Base-by-base conservation (phyloP, 345 rosid species). In the Citrus mangshanensis region DNA sequence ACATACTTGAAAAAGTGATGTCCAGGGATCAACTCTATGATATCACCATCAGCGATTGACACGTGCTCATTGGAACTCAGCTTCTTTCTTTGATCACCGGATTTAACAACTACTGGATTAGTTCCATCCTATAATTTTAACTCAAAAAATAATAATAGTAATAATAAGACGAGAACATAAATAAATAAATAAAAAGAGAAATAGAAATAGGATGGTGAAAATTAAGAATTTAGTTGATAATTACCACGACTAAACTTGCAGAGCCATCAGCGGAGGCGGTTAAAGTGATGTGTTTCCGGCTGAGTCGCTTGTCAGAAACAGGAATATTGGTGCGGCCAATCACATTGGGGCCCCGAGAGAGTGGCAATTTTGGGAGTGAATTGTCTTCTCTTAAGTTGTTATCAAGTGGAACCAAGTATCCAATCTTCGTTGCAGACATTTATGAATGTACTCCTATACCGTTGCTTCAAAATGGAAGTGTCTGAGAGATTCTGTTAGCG, bases 1-100 rank as follows among this genome's bases (percentile, higher is more conserved):
- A 88, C 87, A 42, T 85, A 89, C 76, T 88, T 91, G 78, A 88
- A 92, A 77, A 88, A 85, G 79, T 92, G 94, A 70, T 84, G 84
- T 75, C 97, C 97, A 66, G 99, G 98, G 74, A 96, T 89, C 78
- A 96, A 76, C 87, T 96, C 99, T 76, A 92, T 84, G 78, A 94
- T 65, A 82, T 88, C 93, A 75, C 92, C 91, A 60, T 83, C 78
- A 75, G 19, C 28, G 77, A 94, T 77, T 21, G 80, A 69, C 67
- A 77, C 83, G 62, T 80, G 84, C 67, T 90, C 91, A n/a, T 85
- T 77, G n/a, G 85, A 83, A 9, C 68, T 72, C 4, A 96, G 60
- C 81, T 85, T 91, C 89, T 84, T 91, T 74, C 98, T 90, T 76
- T 80, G 81, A 58, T 81, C 83, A 16, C 93, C 89, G n/a, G 87